These are phyloP conservation scores for Nemania sp. DNA, from an alignment of 2,329 filamentous ascomycete genomes.

Conservation along the genomic window DNA sequence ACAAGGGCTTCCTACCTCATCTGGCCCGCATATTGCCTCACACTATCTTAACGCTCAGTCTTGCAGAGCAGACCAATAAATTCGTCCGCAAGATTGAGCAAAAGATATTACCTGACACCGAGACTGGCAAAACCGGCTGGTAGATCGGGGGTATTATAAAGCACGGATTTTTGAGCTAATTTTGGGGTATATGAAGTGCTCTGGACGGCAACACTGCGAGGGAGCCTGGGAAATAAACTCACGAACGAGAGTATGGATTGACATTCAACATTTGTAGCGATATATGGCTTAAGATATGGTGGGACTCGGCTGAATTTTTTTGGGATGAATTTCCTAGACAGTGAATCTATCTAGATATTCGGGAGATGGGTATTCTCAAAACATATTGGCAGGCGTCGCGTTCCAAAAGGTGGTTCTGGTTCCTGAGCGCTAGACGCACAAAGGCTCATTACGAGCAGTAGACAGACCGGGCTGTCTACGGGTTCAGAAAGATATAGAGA, in stretches of 20 bases:
- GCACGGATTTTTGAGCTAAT: not conserved
- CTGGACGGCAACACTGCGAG: not conserved
- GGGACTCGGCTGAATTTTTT: slow-evolving; percentile 10
- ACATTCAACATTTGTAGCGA: not conserved
- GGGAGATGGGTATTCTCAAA: slow-evolving; percentile 2
- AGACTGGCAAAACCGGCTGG: slow-evolving; percentile 47
- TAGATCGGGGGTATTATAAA: not conserved
- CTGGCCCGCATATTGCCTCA: slow-evolving; percentile 94
- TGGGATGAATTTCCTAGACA: slow-evolving; percentile 2
- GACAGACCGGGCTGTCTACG: not conserved
- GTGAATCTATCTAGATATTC: slow-evolving; percentile 12
- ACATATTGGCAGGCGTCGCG: slow-evolving; percentile 20
- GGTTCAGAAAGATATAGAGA: slow-evolving; percentile 10
- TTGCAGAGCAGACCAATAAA: slow-evolving; percentile 98
- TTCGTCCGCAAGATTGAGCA: slow-evolving; percentile 82
- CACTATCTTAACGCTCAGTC: slow-evolving; percentile 90
- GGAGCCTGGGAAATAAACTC: not conserved
- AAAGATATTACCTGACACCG: slow-evolving; percentile 61
- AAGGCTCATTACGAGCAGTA: slow-evolving; percentile 9
- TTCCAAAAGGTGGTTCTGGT: slow-evolving; percentile 22
- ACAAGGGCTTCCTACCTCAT: slow-evolving; percentile 98
- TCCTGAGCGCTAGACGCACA: slow-evolving; percentile 17
- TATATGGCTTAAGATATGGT: not conserved
- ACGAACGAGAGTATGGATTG: slow-evolving; percentile 2
- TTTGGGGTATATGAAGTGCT: slow-evolving; percentile 3